A percentile compares a stretch with the other conserved stretches of the same genome.
These are phyloP conservation scores for Thecaphora thlaspeos DNA, from an alignment of 1,284 basidiomycete species.

Conservation along the genomic window DNA sequence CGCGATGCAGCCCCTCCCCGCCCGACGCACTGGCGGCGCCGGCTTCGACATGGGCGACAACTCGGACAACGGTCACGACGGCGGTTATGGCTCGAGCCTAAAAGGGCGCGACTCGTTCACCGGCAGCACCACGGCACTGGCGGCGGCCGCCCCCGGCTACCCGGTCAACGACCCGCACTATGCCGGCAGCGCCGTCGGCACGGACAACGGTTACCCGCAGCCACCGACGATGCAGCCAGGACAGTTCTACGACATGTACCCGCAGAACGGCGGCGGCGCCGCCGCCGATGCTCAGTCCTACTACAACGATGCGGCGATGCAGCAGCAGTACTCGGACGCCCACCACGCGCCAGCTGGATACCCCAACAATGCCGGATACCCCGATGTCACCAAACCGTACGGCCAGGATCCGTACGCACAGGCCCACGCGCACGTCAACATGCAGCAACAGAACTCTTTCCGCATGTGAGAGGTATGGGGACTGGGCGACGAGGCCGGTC, in stretches of 20 bases:
- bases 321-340: slow-evolving; percentile 10
- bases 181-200: slow-evolving; percentile 3
- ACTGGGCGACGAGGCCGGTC: no score
- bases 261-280: slow-evolving; percentile 3
- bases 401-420: background rate
- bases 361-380: background rate
- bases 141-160: slow-evolving; percentile 14
- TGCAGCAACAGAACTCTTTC: no score
- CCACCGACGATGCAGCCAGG: slow-evolving; percentile 15
- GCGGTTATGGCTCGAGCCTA: slow-evolving; percentile 4
- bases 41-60: slow-evolving; percentile 57
- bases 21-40: slow-evolving; percentile 50
- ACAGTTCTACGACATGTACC: slow-evolving; percentile 17
- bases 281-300: slow-evolving; percentile 5
- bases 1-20: slow-evolving; percentile 51
- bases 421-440: no score
- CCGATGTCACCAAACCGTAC: background rate
- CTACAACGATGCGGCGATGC: slow-evolving; percentile 23
- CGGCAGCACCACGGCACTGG: slow-evolving; percentile 30
- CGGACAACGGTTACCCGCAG: slow-evolving; percentile 21
- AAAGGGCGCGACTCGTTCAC: slow-evolving; percentile 35
- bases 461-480: no score
- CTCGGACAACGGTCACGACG: slow-evolving; percentile 29
- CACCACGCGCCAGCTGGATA: slow-evolving; percentile 5
- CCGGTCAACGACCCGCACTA: slow-evolving; percentile 9